These are phyloP conservation scores for Neopestalotiopsis rosae DNA, from an alignment of 2,329 filamentous ascomycete species.

Conservation along the genomic window DNA sequence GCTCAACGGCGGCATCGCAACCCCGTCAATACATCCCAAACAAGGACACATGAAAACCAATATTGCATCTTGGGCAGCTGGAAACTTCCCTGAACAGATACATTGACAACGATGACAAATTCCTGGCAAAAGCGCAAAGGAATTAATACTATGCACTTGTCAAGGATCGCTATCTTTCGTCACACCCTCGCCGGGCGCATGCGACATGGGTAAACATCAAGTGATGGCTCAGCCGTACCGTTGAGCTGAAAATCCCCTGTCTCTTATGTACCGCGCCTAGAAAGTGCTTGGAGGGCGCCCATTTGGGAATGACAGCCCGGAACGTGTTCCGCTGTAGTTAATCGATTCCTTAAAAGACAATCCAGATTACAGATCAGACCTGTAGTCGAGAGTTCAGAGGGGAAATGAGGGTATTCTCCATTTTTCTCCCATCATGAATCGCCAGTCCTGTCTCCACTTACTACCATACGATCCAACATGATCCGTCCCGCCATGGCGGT, in stretches of 20 bases:
- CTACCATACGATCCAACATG: neutral
- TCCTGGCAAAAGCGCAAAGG: no score
- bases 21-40: no score
- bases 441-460: neutral
- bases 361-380: neutral
- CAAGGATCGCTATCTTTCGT: neutral
- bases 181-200: neutral
- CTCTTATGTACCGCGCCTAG: neutral
- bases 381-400: neutral
- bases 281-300: neutral
- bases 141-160: neutral
- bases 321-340: neutral
- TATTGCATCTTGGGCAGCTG: no score
- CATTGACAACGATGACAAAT: no score
- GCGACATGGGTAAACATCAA: neutral
- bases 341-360: neutral
- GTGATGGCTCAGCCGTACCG: neutral
- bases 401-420: neutral
- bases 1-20: no score
- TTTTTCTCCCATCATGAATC: neutral
- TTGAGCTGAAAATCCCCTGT: neutral
- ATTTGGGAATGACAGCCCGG: neutral
- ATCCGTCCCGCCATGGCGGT: neutral
- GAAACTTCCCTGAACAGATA: no score
- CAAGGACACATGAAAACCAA: no score